Conservation (phyloP, 1,284 basidiomycete genomes). For the Leccinum griseonigrum region DNA sequence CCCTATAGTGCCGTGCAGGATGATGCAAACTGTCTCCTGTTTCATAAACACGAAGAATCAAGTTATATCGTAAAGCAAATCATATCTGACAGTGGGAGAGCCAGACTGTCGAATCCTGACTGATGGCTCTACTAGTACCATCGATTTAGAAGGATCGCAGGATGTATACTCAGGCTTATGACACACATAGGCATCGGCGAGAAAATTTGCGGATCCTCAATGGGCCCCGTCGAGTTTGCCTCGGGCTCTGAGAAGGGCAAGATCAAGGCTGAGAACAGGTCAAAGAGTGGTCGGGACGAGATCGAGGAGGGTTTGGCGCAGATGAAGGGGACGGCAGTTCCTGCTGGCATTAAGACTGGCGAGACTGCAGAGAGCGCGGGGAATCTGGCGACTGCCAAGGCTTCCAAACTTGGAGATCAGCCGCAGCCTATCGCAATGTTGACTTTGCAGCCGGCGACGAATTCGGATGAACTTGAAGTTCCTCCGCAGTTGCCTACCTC, state of each 20-base stretch:
- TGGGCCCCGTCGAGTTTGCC: slow-evolving; percentile 26
- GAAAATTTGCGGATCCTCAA: slow-evolving; percentile 28
- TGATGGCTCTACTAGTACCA: background rate
- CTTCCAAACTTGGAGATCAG: background rate
- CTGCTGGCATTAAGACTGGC: background rate
- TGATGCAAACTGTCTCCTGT: background rate
- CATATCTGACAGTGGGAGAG: background rate
- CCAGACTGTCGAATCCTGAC: background rate
- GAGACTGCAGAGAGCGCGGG: background rate
- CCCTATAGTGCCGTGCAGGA: background rate
- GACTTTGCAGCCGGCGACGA: background rate
- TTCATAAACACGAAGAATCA: slow-evolving; percentile 1
- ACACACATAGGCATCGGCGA: slow-evolving; percentile 28
- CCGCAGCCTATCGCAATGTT: background rate
- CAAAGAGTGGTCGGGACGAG: slow-evolving; percentile 17
- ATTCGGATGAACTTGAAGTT: too few species aligned
- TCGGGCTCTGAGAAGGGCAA: slow-evolving; percentile 11
- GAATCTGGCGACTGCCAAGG: background rate
- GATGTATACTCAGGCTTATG: background rate
- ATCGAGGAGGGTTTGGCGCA: slow-evolving; percentile 23
- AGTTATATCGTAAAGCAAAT: background rate
- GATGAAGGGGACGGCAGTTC: slow-evolving; percentile 16
- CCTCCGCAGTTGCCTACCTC: background rate
- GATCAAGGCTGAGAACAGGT: slow-evolving; percentile 19
- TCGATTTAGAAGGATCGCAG: background rate